phyloP scores from a whole-genome alignment of 179 eudicot species.

The Carnegiea gigantea region DNA sequence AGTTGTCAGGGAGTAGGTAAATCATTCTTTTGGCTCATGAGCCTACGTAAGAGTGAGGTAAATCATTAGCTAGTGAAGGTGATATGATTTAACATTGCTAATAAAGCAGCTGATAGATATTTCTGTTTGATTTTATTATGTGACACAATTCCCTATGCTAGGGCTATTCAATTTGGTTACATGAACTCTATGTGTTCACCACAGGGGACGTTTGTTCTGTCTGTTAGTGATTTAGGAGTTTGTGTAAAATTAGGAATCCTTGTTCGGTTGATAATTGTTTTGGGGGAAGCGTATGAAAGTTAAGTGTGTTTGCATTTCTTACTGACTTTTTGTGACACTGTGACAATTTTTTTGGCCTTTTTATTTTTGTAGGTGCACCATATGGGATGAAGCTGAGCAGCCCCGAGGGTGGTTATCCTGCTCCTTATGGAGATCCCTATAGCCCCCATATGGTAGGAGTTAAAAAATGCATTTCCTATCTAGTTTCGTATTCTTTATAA shows the following conservation, averaged over 20 bases:
- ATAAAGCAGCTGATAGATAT: not conserved
- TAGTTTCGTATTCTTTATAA: not conserved
- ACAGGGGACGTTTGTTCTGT: not conserved
- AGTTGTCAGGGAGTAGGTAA: too few relatives aligned
- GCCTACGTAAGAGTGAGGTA: not conserved
- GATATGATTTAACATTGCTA: not conserved
- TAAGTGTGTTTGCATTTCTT: constrained; percentile 1
- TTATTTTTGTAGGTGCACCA: constrained; percentile 56
- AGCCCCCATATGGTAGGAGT: constrained; percentile 62
- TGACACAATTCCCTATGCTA: not conserved
- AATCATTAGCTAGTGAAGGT: not conserved
- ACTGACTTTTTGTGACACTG: not conserved
- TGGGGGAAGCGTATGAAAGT: not conserved
- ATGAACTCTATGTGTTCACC: not conserved
- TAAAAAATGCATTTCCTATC: not conserved
- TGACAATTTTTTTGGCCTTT: constrained; percentile 12
- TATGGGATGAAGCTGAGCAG: constrained; percentile 69
- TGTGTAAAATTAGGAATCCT: not conserved
- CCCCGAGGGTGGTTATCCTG: constrained; percentile 55
- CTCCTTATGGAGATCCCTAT: constrained; percentile 78
- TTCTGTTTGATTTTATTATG: not conserved
- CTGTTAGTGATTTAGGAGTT: not conserved
- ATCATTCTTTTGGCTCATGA: too few relatives aligned
- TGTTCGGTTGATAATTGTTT: not conserved
- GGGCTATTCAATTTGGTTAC: not conserved